phyloP scores from a whole-genome alignment of 495 filamentous ascomycete genomes.

The Xylaria cubensis region DNA sequence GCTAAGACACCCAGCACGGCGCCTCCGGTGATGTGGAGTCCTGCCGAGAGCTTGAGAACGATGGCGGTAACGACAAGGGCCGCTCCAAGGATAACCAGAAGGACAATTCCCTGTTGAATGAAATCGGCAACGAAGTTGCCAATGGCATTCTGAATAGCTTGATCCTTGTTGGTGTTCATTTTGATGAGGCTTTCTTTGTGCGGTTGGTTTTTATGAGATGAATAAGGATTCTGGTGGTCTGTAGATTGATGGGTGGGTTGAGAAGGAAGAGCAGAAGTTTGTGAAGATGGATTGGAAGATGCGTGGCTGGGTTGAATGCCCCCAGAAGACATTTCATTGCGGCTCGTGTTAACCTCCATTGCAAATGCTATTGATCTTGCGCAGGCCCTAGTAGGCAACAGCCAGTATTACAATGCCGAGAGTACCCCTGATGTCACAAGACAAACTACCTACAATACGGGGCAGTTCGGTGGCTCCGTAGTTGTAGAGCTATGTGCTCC shows the following conservation, averaged over 20 bases:
- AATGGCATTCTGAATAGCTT: slow-evolving; percentile 7
- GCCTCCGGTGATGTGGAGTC: background rate
- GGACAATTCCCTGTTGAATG: slow-evolving; percentile 4
- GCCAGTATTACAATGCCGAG: background rate
- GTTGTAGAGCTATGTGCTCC: background rate
- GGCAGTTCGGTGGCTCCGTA: background rate
- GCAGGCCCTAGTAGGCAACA: background rate
- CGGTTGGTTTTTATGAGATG: background rate
- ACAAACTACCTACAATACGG: background rate
- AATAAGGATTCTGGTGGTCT: background rate
- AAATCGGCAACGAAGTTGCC: slow-evolving; percentile 11
- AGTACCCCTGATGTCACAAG: background rate
- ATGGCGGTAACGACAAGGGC: slow-evolving; percentile 17
- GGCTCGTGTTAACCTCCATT: slow-evolving; percentile 15
- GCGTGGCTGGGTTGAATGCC: background rate
- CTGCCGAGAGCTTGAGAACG: background rate
- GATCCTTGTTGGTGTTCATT: slow-evolving; percentile 15
- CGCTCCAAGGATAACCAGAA: slow-evolving; percentile 32
- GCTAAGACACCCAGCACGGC: background rate
- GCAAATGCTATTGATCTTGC: background rate
- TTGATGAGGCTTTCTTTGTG: slow-evolving; percentile 16
- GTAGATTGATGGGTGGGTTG: background rate
- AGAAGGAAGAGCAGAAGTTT: background rate
- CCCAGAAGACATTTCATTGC: background rate
- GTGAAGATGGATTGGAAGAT: slow-evolving; percentile 8